phyloP scores from a whole-genome alignment of 768 basidiomycete genomes.

The Tephrocybe sp. region DNA sequence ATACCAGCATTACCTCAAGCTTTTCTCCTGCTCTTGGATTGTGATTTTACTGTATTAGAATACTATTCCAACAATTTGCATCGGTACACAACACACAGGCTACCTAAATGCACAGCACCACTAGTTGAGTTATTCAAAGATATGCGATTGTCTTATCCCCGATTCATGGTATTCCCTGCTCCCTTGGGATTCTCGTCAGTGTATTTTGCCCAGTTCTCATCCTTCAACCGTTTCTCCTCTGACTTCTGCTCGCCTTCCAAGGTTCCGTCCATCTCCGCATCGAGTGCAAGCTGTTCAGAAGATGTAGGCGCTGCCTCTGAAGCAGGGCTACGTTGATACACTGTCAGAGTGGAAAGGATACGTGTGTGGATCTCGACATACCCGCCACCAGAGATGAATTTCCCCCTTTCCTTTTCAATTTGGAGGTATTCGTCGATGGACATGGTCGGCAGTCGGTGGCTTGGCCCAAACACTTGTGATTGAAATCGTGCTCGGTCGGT shows the following conservation, averaged over 20 bases:
- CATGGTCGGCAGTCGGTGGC: constrained; percentile 90
- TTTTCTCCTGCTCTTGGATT: constrained; percentile 9
- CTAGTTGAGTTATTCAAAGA: not conserved
- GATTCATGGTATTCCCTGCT: constrained; percentile 96
- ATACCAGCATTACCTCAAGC: constrained; percentile 15
- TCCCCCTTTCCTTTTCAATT: constrained; percentile 79
- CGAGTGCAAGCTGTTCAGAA: constrained; percentile 73
- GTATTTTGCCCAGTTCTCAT: constrained; percentile 89
- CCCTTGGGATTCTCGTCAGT: constrained; percentile 85
- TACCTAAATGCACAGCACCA: not conserved
- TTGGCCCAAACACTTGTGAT: constrained; percentile 79
- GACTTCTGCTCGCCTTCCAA: constrained; percentile 58
- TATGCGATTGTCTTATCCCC: constrained; percentile 51
- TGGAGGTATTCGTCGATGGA: constrained; percentile 91
- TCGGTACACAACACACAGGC: not conserved
- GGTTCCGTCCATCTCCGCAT: constrained; percentile 85
- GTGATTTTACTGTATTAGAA: constrained; percentile 22
- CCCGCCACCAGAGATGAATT: constrained; percentile 87
- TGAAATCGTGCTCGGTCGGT: constrained; percentile 70
- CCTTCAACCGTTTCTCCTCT: constrained; percentile 78
- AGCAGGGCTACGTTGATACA: constrained; percentile 46
- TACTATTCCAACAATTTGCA: constrained; percentile 11
- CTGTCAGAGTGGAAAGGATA: constrained; percentile 6
- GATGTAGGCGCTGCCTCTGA: constrained; percentile 67
- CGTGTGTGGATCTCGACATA: constrained; percentile 35